A percentile compares a stretch with the other conserved stretches of the same genome.
phyloP scores from a whole-genome alignment of 768 basidiomycete species.

The Tephrocybe sp. region DNA sequence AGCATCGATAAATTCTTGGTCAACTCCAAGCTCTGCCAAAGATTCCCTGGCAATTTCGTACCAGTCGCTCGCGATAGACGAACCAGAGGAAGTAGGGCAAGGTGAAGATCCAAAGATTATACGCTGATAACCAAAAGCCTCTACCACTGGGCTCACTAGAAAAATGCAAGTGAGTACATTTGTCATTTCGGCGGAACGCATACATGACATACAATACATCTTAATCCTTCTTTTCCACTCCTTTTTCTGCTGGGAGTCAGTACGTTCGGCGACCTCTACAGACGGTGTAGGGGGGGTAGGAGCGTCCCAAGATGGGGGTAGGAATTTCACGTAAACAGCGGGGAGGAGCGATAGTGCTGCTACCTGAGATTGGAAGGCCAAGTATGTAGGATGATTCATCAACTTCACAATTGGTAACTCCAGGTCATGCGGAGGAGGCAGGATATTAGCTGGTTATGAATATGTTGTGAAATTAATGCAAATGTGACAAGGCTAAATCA shows the following conservation, averaged over 20 bases:
- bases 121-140: slow-evolving; percentile 82
- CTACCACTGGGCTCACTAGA: slow-evolving; percentile 75
- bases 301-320: slow-evolving; percentile 73
- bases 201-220: slow-evolving; percentile 70
- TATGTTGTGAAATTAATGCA: slow-evolving; percentile 5
- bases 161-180: slow-evolving; percentile 6
- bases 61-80: slow-evolving; percentile 64
- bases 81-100: slow-evolving; percentile 43
- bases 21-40: slow-evolving; percentile 74
- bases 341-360: slow-evolving; percentile 75
- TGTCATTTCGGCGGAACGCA: neutral
- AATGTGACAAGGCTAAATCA: slow-evolving; percentile 3
- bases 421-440: slow-evolving; percentile 77
- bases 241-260: slow-evolving; percentile 48
- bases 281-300: slow-evolving; percentile 48
- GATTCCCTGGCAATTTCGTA: slow-evolving; percentile 79
- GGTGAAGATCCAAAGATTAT: slow-evolving; percentile 83
- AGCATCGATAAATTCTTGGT: slow-evolving; percentile 73
- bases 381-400: slow-evolving; percentile 75
- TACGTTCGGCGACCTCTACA: slow-evolving; percentile 31
- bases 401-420: slow-evolving; percentile 72
- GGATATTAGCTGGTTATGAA: slow-evolving; percentile 56
- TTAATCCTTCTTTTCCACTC: slow-evolving; percentile 76
- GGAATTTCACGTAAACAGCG: slow-evolving; percentile 68
- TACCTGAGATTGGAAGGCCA: slow-evolving; percentile 66